Conservation (phyloP, 2,329 filamentous ascomycete genomes). For the Nemania bipapillata region DNA sequence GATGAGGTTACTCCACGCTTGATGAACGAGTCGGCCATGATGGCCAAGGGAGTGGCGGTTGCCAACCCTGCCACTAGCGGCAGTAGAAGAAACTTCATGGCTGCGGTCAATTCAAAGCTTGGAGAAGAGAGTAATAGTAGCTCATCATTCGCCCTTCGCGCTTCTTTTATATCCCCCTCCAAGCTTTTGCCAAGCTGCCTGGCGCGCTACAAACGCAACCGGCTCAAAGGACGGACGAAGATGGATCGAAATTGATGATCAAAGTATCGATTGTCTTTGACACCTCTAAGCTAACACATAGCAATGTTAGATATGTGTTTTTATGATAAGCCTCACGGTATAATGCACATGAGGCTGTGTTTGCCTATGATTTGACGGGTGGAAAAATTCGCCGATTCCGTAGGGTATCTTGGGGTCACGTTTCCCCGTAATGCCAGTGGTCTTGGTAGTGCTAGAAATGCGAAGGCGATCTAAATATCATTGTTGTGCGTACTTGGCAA, state of each 20-base stretch:
- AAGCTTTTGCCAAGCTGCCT: constrained; percentile 5
- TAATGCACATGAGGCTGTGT: neutral
- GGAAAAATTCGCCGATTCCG: constrained; percentile 33
- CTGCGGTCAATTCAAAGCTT: neutral
- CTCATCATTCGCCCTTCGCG: neutral
- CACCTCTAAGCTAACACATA: constrained; percentile 12
- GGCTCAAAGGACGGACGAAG: neutral
- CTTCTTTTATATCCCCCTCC: constrained; percentile 19
- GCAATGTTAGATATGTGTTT: neutral
- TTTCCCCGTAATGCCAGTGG: neutral
- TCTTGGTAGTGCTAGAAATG: neutral
- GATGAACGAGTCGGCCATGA: constrained; percentile 62
- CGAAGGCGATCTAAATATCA: neutral
- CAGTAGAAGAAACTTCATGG: constrained; percentile 40
- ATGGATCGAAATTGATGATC: neutral
- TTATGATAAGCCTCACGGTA: constrained; percentile 10
- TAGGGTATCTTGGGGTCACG: neutral
- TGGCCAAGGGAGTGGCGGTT: constrained; percentile 44
- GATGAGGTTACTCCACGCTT: constrained; percentile 53
- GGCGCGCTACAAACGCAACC: neutral
- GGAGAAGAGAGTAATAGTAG: neutral
- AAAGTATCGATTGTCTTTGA: neutral
- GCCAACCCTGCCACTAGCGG: constrained; percentile 32
- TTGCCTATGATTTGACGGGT: constrained; percentile 31
- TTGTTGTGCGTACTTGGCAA: neutral